Evolutionary conservation across 2,329 filamentous ascomycete species (phyloP).

Genomic region (Diaporthe helianthi): DNA sequence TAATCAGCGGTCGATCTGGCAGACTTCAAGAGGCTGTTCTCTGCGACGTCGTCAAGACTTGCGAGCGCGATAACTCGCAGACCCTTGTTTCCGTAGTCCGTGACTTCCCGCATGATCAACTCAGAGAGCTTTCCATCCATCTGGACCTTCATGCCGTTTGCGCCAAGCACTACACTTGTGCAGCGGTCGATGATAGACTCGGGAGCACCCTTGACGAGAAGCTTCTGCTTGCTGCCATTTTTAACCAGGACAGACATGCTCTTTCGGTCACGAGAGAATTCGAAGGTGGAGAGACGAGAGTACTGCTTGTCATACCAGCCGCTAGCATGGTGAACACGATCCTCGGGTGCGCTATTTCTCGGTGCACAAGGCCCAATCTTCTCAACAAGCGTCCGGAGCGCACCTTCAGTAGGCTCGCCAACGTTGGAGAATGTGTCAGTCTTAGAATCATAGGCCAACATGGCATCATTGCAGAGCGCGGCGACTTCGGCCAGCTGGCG

Average conservation of each 20-base stretch:
- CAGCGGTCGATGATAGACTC: constrained; percentile 95
- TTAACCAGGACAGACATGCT: constrained; percentile 97
- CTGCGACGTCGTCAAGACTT: constrained; percentile 76
- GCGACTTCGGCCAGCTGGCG: constrained; percentile 77
- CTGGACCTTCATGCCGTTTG: constrained; percentile 77
- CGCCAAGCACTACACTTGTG: constrained; percentile 79
- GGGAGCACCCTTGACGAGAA: constrained; percentile 95
- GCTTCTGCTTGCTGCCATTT: constrained; percentile 72
- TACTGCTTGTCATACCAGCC: constrained; percentile 80
- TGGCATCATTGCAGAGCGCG: constrained; percentile 87
- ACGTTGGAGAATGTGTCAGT: constrained; percentile 79
- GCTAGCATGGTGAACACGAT: constrained; percentile 82
- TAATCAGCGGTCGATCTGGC: constrained; percentile 89
- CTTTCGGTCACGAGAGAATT: constrained; percentile 97
- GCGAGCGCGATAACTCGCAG: constrained; percentile 95
- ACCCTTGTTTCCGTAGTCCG: constrained; percentile 89
- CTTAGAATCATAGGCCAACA: constrained; percentile 81
- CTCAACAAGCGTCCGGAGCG: constrained; percentile 87
- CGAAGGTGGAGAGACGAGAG: constrained; percentile 83
- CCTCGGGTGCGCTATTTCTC: constrained; percentile 55
- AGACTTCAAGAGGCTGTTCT: constrained; percentile 71
- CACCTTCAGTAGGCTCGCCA: constrained; percentile 95
- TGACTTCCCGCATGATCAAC: constrained; percentile 78
- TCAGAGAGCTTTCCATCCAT: constrained; percentile 73
- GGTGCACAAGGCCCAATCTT: constrained; percentile 88